Percentiles rank a stretch among this genome's conserved stretches.
phyloP scores from a whole-genome alignment of 2,329 filamentous ascomycete genomes.

The Allantophomopsis cytisporea region DNA sequence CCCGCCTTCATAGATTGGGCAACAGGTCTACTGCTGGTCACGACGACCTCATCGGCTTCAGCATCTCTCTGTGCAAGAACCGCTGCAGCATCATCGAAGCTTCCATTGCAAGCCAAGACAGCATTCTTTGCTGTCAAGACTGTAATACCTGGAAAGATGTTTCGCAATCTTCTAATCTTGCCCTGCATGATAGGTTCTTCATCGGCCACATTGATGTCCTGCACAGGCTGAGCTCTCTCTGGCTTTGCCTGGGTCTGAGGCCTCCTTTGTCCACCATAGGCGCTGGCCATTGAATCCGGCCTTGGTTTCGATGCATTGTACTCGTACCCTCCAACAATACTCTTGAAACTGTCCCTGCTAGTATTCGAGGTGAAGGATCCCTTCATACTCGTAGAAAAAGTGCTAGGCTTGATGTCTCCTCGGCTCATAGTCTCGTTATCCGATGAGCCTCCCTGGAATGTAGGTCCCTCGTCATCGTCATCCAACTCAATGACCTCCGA shows the following conservation, averaged over 20 bases:
- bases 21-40: too few relatives aligned
- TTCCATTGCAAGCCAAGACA: conserved; percentile 32
- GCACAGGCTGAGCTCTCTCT: conserved; percentile 29
- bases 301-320: too few relatives aligned
- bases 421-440: conserved; percentile 38
- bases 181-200: conserved; percentile 29
- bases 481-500: conserved; percentile 35
- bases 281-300: too few relatives aligned
- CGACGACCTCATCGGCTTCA: conserved; percentile 19
- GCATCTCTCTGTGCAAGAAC: conserved; percentile 22
- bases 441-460: conserved; percentile 47
- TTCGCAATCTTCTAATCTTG: conserved; percentile 37
- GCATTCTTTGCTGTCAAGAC: conserved; percentile 33
- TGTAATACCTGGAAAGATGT: conserved; percentile 29
- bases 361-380: not conserved
- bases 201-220: conserved; percentile 29
- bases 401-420: conserved; percentile 47
- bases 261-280: too few relatives aligned
- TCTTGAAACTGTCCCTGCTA: not conserved
- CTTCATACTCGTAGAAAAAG: conserved; percentile 27
- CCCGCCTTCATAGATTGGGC: conserved; percentile 29
- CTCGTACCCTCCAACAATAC: not conserved
- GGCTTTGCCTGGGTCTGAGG: conserved; percentile 20
- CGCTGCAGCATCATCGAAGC: conserved; percentile 38
- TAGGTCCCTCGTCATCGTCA: conserved; percentile 40